Conservation (phyloP, 768 basidiomycete genomes). For the Collybiopsis confluens region DNA sequence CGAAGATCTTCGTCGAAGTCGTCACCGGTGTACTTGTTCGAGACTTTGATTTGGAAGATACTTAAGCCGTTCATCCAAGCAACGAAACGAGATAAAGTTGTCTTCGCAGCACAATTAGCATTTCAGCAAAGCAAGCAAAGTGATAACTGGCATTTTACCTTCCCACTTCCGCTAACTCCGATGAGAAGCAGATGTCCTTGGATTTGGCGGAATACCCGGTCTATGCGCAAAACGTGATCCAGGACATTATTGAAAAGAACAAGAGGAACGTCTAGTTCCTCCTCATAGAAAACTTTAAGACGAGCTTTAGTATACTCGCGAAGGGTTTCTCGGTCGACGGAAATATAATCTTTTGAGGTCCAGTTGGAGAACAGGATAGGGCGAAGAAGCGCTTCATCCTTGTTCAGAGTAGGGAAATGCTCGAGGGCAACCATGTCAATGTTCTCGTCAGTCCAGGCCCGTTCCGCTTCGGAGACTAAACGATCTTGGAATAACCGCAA, state of each 20-base stretch:
- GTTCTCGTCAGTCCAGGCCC: constrained; percentile 90
- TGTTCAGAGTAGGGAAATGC: constrained; percentile 92
- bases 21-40: constrained; percentile 97
- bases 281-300: constrained; percentile 97
- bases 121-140: constrained; percentile 13
- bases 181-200: constrained; percentile 96
- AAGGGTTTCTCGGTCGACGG: constrained; percentile 89
- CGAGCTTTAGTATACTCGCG: constrained; percentile 97
- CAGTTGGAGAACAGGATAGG: constrained; percentile 99
- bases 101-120: constrained; percentile 43
- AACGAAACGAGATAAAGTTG: constrained; percentile 95
- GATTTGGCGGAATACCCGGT: constrained; percentile 97
- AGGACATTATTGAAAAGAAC: constrained; percentile 98
- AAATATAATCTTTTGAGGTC: constrained; percentile 96
- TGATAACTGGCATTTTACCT: constrained; percentile 56
- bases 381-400: constrained; percentile 77
- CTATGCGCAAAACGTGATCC: constrained; percentile 96
- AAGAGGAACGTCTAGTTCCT: constrained; percentile 95
- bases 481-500: constrained; percentile 97
- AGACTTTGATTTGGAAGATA: constrained; percentile 99
- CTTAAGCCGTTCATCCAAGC: constrained; percentile 99
- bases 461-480: constrained; percentile 89
- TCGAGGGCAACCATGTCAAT: constrained; percentile 80
- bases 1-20: constrained; percentile 98
- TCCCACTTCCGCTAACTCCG: constrained; percentile 97